phyloP scores from a whole-genome alignment of 2,329 filamentous ascomycete species.

The Colletotrichum sp. region DNA sequence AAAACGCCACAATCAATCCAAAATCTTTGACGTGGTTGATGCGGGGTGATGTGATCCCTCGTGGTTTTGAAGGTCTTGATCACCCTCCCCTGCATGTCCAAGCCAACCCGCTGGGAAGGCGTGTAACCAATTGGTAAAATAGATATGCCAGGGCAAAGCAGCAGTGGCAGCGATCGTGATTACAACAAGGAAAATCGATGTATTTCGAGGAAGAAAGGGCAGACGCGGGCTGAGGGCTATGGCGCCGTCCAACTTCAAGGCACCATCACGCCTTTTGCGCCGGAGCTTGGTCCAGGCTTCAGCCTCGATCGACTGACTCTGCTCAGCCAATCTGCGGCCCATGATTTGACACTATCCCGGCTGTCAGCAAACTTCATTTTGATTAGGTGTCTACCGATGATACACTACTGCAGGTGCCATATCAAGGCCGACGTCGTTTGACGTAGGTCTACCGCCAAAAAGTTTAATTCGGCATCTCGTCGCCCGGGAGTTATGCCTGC shows the following conservation, averaged over 20 bases:
- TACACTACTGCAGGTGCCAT: not conserved
- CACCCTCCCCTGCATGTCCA: not conserved
- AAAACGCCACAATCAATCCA: not conserved
- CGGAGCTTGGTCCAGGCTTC: not conserved
- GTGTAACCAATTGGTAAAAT: not conserved
- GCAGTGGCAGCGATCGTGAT: not conserved
- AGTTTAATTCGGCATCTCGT: constrained; percentile 5
- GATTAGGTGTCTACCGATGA: not conserved
- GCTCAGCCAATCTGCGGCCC: not conserved
- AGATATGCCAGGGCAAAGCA: not conserved
- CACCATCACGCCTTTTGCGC: not conserved
- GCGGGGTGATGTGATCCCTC: not conserved
- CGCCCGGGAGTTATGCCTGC: not conserved
- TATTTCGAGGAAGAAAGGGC: constrained; percentile 9
- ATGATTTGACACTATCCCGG: not conserved
- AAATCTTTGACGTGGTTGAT: not conserved
- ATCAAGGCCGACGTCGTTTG: not conserved
- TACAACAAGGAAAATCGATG: constrained; percentile 2
- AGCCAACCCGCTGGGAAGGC: not conserved
- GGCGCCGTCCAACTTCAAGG: constrained; percentile 3
- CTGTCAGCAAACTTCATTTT: not conserved
- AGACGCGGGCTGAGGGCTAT: not conserved
- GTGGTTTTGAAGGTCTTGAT: not conserved
- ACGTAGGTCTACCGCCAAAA: not conserved
- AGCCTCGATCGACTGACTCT: constrained; percentile 1